Evolutionary conservation across 257 asterid genomes (phyloP).

Genomic region (Perilla frutescens): DNA sequence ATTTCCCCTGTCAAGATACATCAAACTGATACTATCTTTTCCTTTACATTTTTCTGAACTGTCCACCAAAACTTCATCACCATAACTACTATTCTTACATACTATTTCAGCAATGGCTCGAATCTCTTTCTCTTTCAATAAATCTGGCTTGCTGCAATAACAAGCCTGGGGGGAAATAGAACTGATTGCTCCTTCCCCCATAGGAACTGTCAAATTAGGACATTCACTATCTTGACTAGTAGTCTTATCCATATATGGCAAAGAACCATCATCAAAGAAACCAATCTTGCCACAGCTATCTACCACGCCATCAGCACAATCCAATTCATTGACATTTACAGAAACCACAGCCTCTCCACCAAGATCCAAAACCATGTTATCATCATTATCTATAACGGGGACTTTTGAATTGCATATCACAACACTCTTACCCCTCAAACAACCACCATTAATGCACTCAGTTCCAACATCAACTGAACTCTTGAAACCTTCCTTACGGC

Average conservation of each 20-base stretch:
- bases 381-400: background rate
- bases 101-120: background rate
- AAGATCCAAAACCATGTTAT: background rate
- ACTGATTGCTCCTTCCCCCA: background rate
- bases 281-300: slow-evolving; percentile 1
- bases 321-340: background rate
- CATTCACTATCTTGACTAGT: background rate
- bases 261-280: background rate
- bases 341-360: slow-evolving; percentile 13
- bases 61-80: background rate
- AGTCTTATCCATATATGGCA: background rate
- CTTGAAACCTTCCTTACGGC: background rate
- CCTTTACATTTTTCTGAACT: slow-evolving; percentile 1
- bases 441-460: slow-evolving; percentile 12
- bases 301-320: slow-evolving; percentile 2
- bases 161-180: background rate
- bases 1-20: too few species aligned
- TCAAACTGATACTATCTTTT: too few species aligned
- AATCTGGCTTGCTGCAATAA: background rate
- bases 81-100: background rate
- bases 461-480: slow-evolving; percentile 27
- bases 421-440: slow-evolving; percentile 3
- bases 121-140: slow-evolving; percentile 7
- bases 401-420: too few species aligned
- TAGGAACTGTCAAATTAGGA: slow-evolving; percentile 1